phyloP scores from a whole-genome alignment of 2,329 filamentous ascomycete species.

The Verticillium zaregamsianum region DNA sequence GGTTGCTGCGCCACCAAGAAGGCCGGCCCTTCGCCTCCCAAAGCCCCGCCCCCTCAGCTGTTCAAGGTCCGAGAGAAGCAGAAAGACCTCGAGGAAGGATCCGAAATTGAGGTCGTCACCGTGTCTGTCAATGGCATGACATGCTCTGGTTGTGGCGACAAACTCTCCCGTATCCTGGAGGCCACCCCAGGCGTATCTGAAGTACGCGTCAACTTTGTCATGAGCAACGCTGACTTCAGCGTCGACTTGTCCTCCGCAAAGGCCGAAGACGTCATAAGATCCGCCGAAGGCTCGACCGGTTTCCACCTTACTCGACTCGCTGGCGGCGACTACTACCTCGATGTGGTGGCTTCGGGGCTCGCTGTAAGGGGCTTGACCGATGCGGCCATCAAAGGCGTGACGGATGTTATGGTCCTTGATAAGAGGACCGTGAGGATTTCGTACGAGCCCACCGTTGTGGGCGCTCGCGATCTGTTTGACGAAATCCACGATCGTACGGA shows the following conservation, averaged over 20 bases:
- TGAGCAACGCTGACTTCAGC: constrained; percentile 28
- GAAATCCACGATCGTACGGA: constrained; percentile 10
- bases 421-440: constrained; percentile 25
- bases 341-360: constrained; percentile 17
- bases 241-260: constrained; percentile 19
- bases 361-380: constrained; percentile 17
- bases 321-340: constrained; percentile 21
- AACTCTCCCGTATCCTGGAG: constrained; percentile 23
- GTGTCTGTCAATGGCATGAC: constrained; percentile 30
- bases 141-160: constrained; percentile 30
- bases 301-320: constrained; percentile 22
- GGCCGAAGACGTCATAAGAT: constrained; percentile 21
- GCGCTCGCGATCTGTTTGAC: constrained; percentile 23
- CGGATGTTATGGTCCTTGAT: constrained; percentile 18
- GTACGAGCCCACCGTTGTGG: constrained; percentile 28
- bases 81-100: constrained; percentile 20
- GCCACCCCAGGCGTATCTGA: constrained; percentile 22
- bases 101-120: constrained; percentile 19
- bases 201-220: constrained; percentile 32
- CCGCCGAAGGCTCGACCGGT: constrained; percentile 21
- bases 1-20: background rate
- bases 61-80: background rate
- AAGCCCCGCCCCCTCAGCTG: background rate
- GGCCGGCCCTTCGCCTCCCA: background rate
- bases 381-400: constrained; percentile 19